Percentiles rank a stretch among this genome's conserved stretches.
Conservation (phyloP, 2,329 filamentous ascomycete species). For the Calonectria montana region DNA sequence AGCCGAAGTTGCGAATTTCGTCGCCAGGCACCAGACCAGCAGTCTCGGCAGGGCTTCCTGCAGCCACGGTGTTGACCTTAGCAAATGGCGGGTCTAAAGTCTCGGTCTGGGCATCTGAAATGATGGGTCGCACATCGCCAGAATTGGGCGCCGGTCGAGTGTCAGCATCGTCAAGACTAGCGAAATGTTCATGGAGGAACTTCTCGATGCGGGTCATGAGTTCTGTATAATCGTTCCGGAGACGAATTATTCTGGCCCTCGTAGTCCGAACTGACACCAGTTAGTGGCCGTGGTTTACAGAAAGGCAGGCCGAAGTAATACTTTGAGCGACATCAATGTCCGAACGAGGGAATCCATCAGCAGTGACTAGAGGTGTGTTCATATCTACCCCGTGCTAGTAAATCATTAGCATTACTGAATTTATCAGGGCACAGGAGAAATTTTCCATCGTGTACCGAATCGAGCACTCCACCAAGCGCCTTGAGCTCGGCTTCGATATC, state of each 20-base stretch:
- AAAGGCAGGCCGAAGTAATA: slow-evolving; percentile 54
- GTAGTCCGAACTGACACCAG: slow-evolving; percentile 84
- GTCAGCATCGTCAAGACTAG: slow-evolving; percentile 69
- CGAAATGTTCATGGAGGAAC: slow-evolving; percentile 90
- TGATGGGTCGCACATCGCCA: slow-evolving; percentile 43
- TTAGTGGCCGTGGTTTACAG: slow-evolving; percentile 26
- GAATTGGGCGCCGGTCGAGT: slow-evolving; percentile 32
- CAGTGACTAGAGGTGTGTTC: slow-evolving; percentile 86
- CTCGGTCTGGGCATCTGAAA: slow-evolving; percentile 45
- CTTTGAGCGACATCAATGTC: slow-evolving; percentile 97
- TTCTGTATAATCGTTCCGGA: slow-evolving; percentile 93
- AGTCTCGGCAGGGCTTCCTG: slow-evolving; percentile 81
- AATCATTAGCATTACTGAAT: slow-evolving; percentile 32
- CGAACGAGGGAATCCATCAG: slow-evolving; percentile 90
- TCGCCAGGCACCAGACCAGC: slow-evolving; percentile 87
- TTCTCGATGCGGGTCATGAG: slow-evolving; percentile 87
- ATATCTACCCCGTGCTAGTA: slow-evolving; percentile 89
- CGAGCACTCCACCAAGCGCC: slow-evolving; percentile 86
- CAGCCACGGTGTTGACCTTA: slow-evolving; percentile 85
- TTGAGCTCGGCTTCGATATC: slow-evolving; percentile 87
- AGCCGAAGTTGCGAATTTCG: slow-evolving; percentile 85
- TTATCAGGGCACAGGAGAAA: slow-evolving; percentile 4
- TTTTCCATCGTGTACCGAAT: slow-evolving; percentile 74
- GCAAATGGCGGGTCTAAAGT: slow-evolving; percentile 71
- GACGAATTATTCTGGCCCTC: slow-evolving; percentile 85